These are phyloP conservation scores for Haplosporangium gracile DNA, from an alignment of 192 early-diverging fungal genomes.

Conservation along the genomic window DNA sequence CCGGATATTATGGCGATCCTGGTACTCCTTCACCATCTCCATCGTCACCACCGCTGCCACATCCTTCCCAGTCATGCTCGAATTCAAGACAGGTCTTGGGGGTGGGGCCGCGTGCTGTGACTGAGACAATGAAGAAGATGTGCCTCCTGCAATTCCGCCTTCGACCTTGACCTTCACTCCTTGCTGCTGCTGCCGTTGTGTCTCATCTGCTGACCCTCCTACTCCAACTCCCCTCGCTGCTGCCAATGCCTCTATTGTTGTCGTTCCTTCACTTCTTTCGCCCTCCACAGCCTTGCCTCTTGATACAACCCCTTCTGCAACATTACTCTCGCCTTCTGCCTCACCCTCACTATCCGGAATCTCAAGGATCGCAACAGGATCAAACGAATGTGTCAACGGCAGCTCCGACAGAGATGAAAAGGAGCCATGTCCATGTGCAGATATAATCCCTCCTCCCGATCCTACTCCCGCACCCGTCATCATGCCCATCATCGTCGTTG, in stretches of 20 bases:
- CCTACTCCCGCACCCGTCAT: neutral
- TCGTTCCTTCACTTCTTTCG: neutral
- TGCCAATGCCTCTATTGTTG: neutral
- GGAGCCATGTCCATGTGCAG: neutral
- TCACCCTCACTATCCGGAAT: slow-evolving; percentile 38
- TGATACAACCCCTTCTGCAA: neutral
- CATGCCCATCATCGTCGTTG: neutral
- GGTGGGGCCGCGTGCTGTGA: neutral
- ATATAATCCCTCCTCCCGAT: too few species aligned
- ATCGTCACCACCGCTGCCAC: slow-evolving; percentile 48
- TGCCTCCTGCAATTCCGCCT: neutral
- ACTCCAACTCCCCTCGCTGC: neutral
- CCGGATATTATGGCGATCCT: slow-evolving; percentile 44
- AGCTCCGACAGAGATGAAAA: neutral
- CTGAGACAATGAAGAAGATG: neutral
- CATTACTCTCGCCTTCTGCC: neutral
- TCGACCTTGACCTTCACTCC: slow-evolving; percentile 3
- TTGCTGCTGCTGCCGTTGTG: neutral
- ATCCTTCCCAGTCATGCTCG: slow-evolving; percentile 4
- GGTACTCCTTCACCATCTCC: slow-evolving; percentile 51
- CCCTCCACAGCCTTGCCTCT: neutral
- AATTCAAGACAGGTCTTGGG: neutral
- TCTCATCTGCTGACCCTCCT: slow-evolving; percentile 1
- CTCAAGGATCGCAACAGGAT: slow-evolving; percentile 38
- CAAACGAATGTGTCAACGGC: slow-evolving; percentile 9